These are phyloP conservation scores for Allium fistulosum DNA, from an alignment of 106 monocot genomes.

Conservation along the genomic window DNA sequence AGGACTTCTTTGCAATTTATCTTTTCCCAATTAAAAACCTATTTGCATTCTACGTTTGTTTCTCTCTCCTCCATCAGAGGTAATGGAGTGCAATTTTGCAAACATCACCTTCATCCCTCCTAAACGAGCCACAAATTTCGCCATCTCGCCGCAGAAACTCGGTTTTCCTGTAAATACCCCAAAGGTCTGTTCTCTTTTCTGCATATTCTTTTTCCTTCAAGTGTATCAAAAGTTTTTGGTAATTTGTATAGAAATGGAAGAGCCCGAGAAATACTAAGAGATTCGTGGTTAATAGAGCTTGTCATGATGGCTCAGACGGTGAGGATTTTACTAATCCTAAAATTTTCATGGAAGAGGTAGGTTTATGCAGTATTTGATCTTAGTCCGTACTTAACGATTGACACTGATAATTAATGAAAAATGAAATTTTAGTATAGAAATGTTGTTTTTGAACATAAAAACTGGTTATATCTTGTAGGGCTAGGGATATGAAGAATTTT, in stretches of 20 bases:
- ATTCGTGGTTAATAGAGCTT: slow-evolving; percentile 19
- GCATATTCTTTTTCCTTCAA: not conserved
- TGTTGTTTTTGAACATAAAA: too few species aligned
- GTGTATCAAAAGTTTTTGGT: not conserved
- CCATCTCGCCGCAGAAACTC: slow-evolving; percentile 12
- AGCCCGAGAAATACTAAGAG: slow-evolving; percentile 2
- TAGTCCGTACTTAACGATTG: too few species aligned
- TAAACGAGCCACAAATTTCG: slow-evolving; percentile 3
- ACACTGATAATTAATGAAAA: too few species aligned
- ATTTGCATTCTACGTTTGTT: not conserved
- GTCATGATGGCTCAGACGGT: slow-evolving; percentile 12
- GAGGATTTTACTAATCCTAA: slow-evolving; percentile 22
- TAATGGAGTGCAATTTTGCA: slow-evolving; percentile 13
- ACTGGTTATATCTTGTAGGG: too few species aligned
- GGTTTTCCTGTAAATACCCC: slow-evolving; percentile 18
- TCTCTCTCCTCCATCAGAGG: not conserved
- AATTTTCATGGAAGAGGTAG: slow-evolving; percentile 57
- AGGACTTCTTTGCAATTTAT: not conserved
- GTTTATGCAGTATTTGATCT: too few species aligned
- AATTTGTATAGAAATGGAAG: slow-evolving; percentile 15
- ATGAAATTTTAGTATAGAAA: too few species aligned
- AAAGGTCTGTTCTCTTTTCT: not conserved
- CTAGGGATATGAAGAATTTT: not conserved
- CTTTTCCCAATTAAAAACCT: not conserved
- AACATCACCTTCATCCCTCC: slow-evolving; percentile 7